A percentile compares a stretch with the other conserved stretches of the same genome.
Conservation (phyloP, 225 moss, liverwort and hornwort genomes). For the Antitrichia curtipendula region DNA sequence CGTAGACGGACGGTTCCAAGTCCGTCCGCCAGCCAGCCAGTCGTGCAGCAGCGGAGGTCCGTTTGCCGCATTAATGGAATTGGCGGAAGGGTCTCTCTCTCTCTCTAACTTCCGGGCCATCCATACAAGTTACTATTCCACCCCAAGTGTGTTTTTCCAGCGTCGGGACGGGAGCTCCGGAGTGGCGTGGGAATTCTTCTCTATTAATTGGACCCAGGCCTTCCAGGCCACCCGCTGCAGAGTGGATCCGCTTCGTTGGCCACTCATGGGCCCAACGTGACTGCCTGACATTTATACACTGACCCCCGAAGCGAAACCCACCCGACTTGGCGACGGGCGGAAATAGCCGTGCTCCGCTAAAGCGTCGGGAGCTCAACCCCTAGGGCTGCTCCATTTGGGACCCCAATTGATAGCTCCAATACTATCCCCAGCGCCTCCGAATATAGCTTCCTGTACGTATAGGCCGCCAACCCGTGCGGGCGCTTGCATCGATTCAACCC, state of each 20-base stretch:
- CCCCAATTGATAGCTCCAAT: not conserved
- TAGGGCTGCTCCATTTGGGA: not conserved
- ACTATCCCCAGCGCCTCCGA: not conserved
- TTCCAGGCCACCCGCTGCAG: not conserved
- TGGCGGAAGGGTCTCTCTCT: not conserved
- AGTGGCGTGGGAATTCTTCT: not conserved
- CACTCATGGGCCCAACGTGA: not conserved
- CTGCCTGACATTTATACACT: not conserved
- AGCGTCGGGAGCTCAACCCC: not conserved
- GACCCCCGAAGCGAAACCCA: not conserved
- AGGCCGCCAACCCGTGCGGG: not conserved
- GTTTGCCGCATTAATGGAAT: conserved; percentile 3
- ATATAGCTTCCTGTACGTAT: not conserved
- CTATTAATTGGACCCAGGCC: not conserved
- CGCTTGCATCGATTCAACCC: not conserved
- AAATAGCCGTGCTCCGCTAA: not conserved
- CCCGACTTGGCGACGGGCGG: not conserved
- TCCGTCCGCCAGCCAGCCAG: too few relatives aligned
- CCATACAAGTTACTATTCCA: not conserved
- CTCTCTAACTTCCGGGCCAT: not conserved
- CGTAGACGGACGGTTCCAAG: not conserved
- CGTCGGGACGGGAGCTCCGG: not conserved
- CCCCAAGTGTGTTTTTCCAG: not conserved
- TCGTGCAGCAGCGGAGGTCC: not conserved
- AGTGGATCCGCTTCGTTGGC: not conserved